Base-by-base conservation (phyloP, 176 grass and related monocot species). In the Zoysia pacifica region DNA sequence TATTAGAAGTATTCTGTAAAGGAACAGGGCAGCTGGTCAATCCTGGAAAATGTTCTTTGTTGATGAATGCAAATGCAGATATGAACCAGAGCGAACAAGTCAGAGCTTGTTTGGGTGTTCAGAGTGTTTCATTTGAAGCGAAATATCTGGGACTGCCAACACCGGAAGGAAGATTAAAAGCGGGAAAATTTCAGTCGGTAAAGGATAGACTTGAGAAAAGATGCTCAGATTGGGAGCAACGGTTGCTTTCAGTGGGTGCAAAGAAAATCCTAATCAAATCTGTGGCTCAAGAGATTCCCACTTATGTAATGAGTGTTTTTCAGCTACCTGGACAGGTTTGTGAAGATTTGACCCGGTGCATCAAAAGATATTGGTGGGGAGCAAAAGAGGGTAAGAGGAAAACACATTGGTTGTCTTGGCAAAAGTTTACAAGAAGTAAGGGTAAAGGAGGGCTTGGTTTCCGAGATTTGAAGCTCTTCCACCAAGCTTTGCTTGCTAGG, bases 161-260 rank as follows among this genome's bases (percentile, higher is more conserved):
- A 0, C 68, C 3, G 1, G 68, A 70, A 3, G 68, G 68, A 0
- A 50, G 68, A 4, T 36, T 70, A 1, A 48, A 70, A 2, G 19
- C 6, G 5, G 68, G 5, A 0, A 5, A 1, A 0, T 70, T 70
- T 6, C 45, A 49, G 6, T 0, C 1, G 1, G 0, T 70, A 0
- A 4, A 28, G 9, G 46, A 70, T 1, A 10, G 8, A 1, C 1
- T 48, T 0, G 2, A 1, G 0, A 47, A 70, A 13, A 28, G 68
- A 2, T 9, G 9, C 4, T 15, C 10, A 0, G 0, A 6, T 0
- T 67, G 65, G 65, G 2, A 16, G 1, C 11, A 52, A 7, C 7
- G 38, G 5, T 3, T 5, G 2, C 0, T 35, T 1, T 37, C 47
- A 1, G 0, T 2, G 1, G 48, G 5, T 5, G n/a, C 4, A 0